Evolutionary conservation across 352 stramenopile species (phyloP), one percentile per base, ranked within the genome.

Genomic region (Phytophthora megakarya): DNA sequence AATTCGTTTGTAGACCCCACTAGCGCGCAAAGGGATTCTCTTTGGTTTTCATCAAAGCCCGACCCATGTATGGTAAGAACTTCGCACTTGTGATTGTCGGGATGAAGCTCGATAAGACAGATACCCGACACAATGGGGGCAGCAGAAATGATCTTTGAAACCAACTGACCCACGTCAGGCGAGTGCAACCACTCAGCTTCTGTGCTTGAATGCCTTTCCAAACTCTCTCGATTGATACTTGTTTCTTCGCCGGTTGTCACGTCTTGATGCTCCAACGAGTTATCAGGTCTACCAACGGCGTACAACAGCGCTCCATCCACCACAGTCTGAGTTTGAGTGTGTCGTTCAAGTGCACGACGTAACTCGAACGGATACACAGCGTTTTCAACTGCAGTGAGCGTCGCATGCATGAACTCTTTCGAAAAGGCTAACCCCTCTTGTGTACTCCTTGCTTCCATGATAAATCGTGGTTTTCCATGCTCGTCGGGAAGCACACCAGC

Each of bases 311-410:
- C 70, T 37, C 80, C 58, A 50, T 86, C 65, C 12, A 88, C 65
- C 2, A 76, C 60, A 3, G 67, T 43, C 21, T 71, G 61, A 40
- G 61, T 30, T 28, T 62, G 33, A 19, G 42, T 55, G 9, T 62
- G 58, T 32, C 72, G 72, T 12, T 48, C 42, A 22, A 83, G 68
- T 16, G 70, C 51, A 28, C 82, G 70, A 22, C 65, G 80, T 18
- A 91, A 51, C 38, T 91, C 78, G 51, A 86, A 89, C 16, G 86
- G 70, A 38, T 85, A 85, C 22, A 88, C 80, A 11, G 82, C 70
- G 39, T 91, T 91, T 47, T 91, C 82, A 4, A 91, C 57, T n/a
- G 76, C 77, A 2, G 70, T 83, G 30, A 88, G 72, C 7, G 75
- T 73, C 0, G 78, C 75, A 3, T 73, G 57, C 56, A 91, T 86